phyloP scores from a whole-genome alignment of 441 rosid species.

The Arabidopsis lyrata region DNA sequence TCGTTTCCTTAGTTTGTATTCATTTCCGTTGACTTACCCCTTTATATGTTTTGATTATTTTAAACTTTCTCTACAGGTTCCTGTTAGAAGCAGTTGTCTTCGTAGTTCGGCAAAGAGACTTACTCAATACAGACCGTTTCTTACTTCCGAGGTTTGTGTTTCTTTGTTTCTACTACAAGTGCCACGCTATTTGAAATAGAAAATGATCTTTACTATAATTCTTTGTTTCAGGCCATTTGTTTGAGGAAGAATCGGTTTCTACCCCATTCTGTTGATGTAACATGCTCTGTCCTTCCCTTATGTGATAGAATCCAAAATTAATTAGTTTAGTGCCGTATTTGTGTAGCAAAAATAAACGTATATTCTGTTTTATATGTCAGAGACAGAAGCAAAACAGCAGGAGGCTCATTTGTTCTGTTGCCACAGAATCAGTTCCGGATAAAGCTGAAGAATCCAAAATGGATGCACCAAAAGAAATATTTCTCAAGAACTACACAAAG shows the following conservation, averaged over 20 bases:
- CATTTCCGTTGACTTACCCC: background rate
- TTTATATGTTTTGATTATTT: background rate
- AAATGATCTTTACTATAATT: slow-evolving; percentile 11
- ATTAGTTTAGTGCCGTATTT: slow-evolving; percentile 6
- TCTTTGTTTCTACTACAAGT: background rate
- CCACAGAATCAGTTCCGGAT: slow-evolving; percentile 71
- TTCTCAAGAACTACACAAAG: slow-evolving; percentile 88
- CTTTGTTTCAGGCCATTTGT: slow-evolving; percentile 52
- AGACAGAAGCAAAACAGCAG: slow-evolving; percentile 55
- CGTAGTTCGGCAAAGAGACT: slow-evolving; percentile 50
- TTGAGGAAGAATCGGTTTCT: slow-evolving; percentile 50
- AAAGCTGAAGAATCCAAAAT: slow-evolving; percentile 71
- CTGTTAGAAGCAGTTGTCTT: slow-evolving; percentile 45
- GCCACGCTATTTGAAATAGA: background rate
- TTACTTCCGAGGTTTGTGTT: slow-evolving; percentile 62
- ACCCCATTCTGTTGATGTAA: slow-evolving; percentile 59
- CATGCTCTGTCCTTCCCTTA: slow-evolving; percentile 28
- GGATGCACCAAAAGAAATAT: slow-evolving; percentile 89
- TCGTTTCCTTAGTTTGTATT: background rate
- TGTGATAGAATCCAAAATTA: background rate
- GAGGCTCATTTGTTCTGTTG: slow-evolving; percentile 79
- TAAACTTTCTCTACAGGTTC: slow-evolving; percentile 45
- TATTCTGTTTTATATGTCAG: slow-evolving; percentile 49
- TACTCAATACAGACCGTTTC: slow-evolving; percentile 52
- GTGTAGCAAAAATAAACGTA: slow-evolving; percentile 15